Evolutionary conservation across 192 early-diverging fungal species (phyloP), one percentile per base, ranked within the genome.

Genomic region (Backusella mclennaniae): DNA sequence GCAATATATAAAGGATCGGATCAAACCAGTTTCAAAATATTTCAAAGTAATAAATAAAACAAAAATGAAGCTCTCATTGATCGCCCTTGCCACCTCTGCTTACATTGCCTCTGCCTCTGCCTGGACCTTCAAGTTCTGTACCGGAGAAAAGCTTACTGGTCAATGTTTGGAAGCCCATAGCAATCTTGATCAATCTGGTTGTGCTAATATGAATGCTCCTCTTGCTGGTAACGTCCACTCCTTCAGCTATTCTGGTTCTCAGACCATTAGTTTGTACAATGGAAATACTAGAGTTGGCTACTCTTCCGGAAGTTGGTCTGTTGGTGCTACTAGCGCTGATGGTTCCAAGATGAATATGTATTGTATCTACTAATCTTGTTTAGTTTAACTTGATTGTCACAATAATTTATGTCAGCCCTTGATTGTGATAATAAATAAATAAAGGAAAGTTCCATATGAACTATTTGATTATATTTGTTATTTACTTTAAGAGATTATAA

Each of bases 71-170:
- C 23, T 23, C 21, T 12, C n/a, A 26, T 21, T 59, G 8, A 23
- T 59, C 21, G 53, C 23, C 7, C 23, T 59, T 26, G 53, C 53
- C 53, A 21, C 23, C 53, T 26, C 23, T 59, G 53, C 23, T 26
- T 59, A 59, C 53, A 23, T 59, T 59, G 23, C 53, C 53, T 59
- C 53, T 23, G 53, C 53, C 53, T 59, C 23, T 59, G 53, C 53
- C 21, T 59, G 53, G 53, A 59, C 53, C 17, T 59, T 59, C 53
- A 59, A 59, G 53, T 59, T 59, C 53, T 59, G 53, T 59, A 59
- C 53, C 8, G 53, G 53, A 26, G 23, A 21, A 8, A 59, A 21
- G 11, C 21, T 59, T 9, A 59, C 21, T 12, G 53, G 53, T 59
- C 21, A 21, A 8, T 59, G 53, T 2, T 59, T 59, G 11, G 21